Conservation (phyloP, 169 alveolate species). For the Plasmodium billcollinsi region DNA sequence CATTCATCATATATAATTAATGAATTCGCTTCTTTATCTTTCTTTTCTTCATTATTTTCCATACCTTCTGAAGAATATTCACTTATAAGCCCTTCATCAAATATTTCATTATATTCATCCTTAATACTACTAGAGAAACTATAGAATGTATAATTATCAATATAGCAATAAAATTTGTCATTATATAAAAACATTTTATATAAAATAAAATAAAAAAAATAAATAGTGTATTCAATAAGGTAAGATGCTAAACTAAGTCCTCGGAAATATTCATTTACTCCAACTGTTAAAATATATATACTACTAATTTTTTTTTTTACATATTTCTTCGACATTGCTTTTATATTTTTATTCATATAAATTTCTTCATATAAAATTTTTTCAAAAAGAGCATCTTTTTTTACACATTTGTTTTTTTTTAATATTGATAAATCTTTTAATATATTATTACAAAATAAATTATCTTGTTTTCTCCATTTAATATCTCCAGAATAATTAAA, state of each 20-base stretch:
- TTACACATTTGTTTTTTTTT: constrained; percentile 13
- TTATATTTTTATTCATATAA: constrained; percentile 62
- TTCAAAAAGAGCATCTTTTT: constrained; percentile 46
- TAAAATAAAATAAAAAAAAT: constrained; percentile 61
- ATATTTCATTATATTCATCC: constrained; percentile 35
- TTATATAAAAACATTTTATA: constrained; percentile 65
- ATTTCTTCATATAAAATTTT: constrained; percentile 74
- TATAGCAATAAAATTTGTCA: constrained; percentile 39
- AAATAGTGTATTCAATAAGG: constrained; percentile 63
- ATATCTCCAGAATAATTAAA: not conserved
- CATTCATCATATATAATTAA: not conserved
- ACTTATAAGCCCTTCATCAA: constrained; percentile 44
- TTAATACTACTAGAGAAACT: constrained; percentile 28
- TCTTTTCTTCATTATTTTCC: constrained; percentile 1
- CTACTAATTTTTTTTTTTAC: constrained; percentile 59
- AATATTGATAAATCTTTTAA: constrained; percentile 36
- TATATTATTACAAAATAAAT: not conserved
- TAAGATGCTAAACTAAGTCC: constrained; percentile 74
- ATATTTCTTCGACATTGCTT: constrained; percentile 50
- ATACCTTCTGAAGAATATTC: constrained; percentile 21
- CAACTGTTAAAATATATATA: constrained; percentile 70
- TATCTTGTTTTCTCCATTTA: constrained; percentile 5
- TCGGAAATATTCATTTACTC: constrained; percentile 75
- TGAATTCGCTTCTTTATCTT: not conserved
- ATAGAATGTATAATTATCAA: constrained; percentile 58